These are phyloP conservation scores for Tylopilus felleus DNA, from an alignment of 768 basidiomycete species.

Conservation along the genomic window DNA sequence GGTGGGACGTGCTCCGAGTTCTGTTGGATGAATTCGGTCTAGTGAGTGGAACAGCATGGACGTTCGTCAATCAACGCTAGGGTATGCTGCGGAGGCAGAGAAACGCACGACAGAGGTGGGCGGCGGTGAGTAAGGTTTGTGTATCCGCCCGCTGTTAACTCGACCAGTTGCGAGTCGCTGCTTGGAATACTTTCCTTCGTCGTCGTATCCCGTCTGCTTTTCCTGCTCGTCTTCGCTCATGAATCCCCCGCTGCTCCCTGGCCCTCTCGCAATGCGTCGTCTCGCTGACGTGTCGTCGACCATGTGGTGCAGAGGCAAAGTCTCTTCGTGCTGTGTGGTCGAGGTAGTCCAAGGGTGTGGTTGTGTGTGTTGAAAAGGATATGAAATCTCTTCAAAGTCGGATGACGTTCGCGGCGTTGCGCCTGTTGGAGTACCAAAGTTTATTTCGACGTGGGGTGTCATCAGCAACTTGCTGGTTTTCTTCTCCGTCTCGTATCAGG, in stretches of 20 bases:
- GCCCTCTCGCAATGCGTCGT: slow-evolving; percentile 40
- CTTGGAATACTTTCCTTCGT: slow-evolving; percentile 67
- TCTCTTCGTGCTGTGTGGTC: slow-evolving; percentile 34
- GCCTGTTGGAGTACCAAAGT: slow-evolving; percentile 60
- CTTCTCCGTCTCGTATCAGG: slow-evolving; percentile 7
- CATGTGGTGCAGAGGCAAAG: slow-evolving; percentile 53
- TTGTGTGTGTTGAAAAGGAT: slow-evolving; percentile 43
- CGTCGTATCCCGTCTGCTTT: slow-evolving; percentile 39
- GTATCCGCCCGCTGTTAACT: slow-evolving; percentile 56
- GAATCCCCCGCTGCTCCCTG: slow-evolving; percentile 31
- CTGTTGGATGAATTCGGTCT: slow-evolving; percentile 77
- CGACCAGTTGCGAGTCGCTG: slow-evolving; percentile 35
- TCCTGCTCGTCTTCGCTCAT: slow-evolving; percentile 28
- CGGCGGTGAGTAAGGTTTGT: slow-evolving; percentile 61
- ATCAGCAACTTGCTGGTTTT: slow-evolving; percentile 38
- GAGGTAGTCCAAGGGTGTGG: slow-evolving; percentile 28
- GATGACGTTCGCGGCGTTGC: slow-evolving; percentile 49
- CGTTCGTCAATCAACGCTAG: neutral
- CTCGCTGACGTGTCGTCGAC: slow-evolving; percentile 46
- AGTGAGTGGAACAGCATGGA: neutral
- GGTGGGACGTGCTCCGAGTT: slow-evolving; percentile 78
- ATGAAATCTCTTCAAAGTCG: slow-evolving; percentile 69
- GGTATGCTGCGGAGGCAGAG: slow-evolving; percentile 9
- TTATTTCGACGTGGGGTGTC: slow-evolving; percentile 63
- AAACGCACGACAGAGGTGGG: slow-evolving; percentile 57